Evolutionary conservation across 768 basidiomycete genomes (phyloP), one percentile per base, ranked within the genome.

Genomic region (Lactarius akahatsu): DNA sequence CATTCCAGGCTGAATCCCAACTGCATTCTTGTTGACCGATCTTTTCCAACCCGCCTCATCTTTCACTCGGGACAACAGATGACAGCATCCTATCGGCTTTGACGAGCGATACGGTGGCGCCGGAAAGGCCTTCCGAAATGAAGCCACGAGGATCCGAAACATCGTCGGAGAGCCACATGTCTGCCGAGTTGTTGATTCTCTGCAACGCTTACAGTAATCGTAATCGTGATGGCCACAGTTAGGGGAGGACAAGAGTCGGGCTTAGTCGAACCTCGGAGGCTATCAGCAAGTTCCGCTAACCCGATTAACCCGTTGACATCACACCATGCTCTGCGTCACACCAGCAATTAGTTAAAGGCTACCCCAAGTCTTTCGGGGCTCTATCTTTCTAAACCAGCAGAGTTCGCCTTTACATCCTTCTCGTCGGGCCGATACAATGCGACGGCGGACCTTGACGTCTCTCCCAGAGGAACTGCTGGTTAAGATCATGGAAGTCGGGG

Each of bases 91-190:
- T 36, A 13, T 13, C 11, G 36, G 36, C 11, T 13, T 36, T 36
- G 36, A 13, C 36, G 36, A 13, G 36, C 2, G 3, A 36, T 36
- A 36, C 9, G 16, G 43, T 43, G 43, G 1, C 20, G 45, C 45
- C 45, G 45, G 41, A n/a, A 45, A 45, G 45, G 45, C 45, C 45
- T 45, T 45, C 45, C 45, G 45, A 45, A 45, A 45, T 45, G 45
- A 45, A 45, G 16, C 18, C 45, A n/a, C 45, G 20, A 45, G 45
- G 9, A n/a, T 45, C 45, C 9, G 9, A n/a, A 45, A 45, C 45
- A n/a, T n/a, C 20, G 9, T 45, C 45, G 9, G 45, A 45, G 45
- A 45, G 20, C 45, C 45, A 45, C 45, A n/a, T 9, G 20, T 45
- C 20, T 45, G 2, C 45, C 45, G 45, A 45, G 45, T 8, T 9